Base-by-base conservation (phyloP, 2,329 filamentous ascomycete species). In the Colletotrichum musae region DNA sequence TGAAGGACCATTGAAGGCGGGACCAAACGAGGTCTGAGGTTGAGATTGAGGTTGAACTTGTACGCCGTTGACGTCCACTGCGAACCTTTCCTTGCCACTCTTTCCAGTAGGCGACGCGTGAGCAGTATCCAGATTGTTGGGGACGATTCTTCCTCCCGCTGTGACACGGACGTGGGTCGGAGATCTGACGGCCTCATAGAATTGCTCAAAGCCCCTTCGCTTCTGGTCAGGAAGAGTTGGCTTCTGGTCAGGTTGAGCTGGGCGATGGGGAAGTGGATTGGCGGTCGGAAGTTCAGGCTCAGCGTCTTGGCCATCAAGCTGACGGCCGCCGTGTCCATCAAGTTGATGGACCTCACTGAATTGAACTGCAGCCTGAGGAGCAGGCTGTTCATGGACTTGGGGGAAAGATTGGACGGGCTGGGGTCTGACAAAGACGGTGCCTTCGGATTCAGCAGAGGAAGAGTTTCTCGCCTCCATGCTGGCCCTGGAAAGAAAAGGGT, bases 121-220 rank as follows among this genome's bases (percentile, higher is more conserved):
- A 5, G 81, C 80, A 2, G 85, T 81, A 13, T 81, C 84, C 51
- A 89, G 84, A 41, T 85, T 90, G 74, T 92, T 92, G 57, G 89
- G 89, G 1, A 92, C 90, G 73, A 92, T 92, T 45, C 89, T 85
- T 50, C 90, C 90, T 67, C 90, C 89, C 68, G 90, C 90, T 21
- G 90, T 92, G 58, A 92, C 90, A 16, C 90, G 87, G 71, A 92
- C 86, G 76, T 92, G 89, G 15, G 88, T 90, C 7, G 90, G 90
- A 41, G 90, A 92, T 5, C 88, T 85, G n/a, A 92, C 90, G 12
- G 89, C 89, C 75, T 90, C 89, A 80, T 89, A 91, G 75, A 92
- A 92, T 60, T 86, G 84, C 76, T 90, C 87, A 73, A 92, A 92
- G n/a, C 90, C 90, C 76, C 91, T 88, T 41, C 85, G 85, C 72